Base-by-base conservation (phyloP, 495 filamentous ascomycete species). In the Xylaria telfairii region DNA sequence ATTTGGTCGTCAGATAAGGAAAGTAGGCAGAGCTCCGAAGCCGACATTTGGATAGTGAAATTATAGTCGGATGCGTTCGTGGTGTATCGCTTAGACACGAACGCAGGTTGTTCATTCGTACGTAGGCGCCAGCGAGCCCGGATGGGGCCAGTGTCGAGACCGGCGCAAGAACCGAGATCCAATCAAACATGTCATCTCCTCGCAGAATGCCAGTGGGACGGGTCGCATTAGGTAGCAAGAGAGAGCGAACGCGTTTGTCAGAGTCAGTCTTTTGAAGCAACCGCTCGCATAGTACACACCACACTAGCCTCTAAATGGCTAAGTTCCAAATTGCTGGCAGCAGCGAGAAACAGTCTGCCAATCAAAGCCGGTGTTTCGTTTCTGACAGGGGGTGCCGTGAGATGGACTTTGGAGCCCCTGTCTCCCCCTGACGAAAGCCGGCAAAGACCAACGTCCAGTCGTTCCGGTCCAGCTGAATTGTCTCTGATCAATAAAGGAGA, bases 381-480 rank as follows among this genome's bases (percentile, higher is more conserved):
- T 67, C 28, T 6, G 24, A 67, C 69, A 71, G 41, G 63, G 57
- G 63, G 13, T n/a, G 13, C 3, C 30, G 4, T 54, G 46, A 71
- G 42, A 60, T 60, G 49, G 12, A 41, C 34, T 17, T 37, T 21
- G 32, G 26, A 37, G 3, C 64, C 64, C 54, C 54, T 37, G 39
- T 39, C 42, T 6, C 41, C 67, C 44, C 66, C 66, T 69, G 42
- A 26, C 44, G 34, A 17, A 39, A 19, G 30, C 34, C 26, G 51
- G 41, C 44, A 44, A 47, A 41, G 9, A n/a, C 67, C 67, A 39
- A 63, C 57, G 10, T 28, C 67, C 67, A 69, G 32, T 69, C 44
- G 44, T 30, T 54, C 57, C 24, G 15, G 47, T 21, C 57, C 56
- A 41, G 32, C 56, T 44, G 26, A 30, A 46, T 54, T 53, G 34